These are phyloP conservation scores for Colletotrichum sidae DNA, from an alignment of 2,329 filamentous ascomycete genomes.

Conservation along the genomic window DNA sequence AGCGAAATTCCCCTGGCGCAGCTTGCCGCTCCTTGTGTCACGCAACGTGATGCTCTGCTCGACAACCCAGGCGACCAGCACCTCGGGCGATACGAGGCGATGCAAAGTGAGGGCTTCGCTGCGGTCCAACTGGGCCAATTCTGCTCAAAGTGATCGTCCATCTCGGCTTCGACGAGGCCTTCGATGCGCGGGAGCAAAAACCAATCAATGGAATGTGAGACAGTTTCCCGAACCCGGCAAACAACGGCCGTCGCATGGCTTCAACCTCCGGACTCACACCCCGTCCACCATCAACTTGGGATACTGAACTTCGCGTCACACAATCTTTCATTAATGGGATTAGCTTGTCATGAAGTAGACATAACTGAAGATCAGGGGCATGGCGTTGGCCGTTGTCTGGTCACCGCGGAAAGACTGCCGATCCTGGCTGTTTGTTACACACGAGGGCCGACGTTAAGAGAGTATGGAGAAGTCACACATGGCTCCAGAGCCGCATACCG, in stretches of 20 bases:
- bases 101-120: background rate
- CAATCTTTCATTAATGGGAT: background rate
- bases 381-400: conserved; percentile 13
- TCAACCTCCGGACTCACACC: no score
- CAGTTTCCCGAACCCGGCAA: conserved; percentile 19
- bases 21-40: conserved; percentile 13
- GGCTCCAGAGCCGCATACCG: no score
- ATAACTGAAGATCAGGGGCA: background rate
- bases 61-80: background rate
- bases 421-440: background rate
- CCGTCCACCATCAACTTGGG: no score
- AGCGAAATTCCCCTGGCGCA: conserved; percentile 13
- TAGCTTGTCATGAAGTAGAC: background rate
- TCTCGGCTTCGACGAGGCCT: conserved; percentile 2
- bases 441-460: background rate
- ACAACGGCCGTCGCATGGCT: conserved; percentile 23
- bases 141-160: conserved; percentile 8
- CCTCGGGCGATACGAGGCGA: background rate
- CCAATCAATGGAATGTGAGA: conserved; percentile 22
- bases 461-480: no score
- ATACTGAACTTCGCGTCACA: no score
- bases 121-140: background rate
- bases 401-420: background rate
- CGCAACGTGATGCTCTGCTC: conserved; percentile 25
- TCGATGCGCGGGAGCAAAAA: conserved; percentile 11